Conservation (phyloP, 768 basidiomycete genomes). For the Piloderma croceum region DNA sequence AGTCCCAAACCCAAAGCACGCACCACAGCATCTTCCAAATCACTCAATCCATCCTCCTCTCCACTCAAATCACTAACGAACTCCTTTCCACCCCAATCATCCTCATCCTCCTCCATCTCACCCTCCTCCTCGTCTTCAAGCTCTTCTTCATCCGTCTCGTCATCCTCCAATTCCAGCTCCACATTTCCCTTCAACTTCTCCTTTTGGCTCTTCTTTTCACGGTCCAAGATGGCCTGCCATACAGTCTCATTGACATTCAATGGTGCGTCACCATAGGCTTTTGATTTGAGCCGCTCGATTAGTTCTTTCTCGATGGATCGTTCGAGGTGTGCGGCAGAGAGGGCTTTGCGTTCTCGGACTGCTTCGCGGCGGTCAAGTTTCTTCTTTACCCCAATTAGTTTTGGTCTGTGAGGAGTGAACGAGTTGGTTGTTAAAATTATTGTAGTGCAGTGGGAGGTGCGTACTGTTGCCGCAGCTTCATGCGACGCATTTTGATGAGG, state of each 20-base stretch:
- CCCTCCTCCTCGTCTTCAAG: conserved; percentile 47
- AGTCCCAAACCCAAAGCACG: conserved; percentile 22
- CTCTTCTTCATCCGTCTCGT: conserved; percentile 51
- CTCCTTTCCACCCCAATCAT: conserved; percentile 56
- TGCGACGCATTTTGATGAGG: conserved; percentile 93
- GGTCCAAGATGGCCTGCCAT: conserved; percentile 88
- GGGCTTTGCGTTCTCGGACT: conserved; percentile 89
- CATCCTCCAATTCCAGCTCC: conserved; percentile 40
- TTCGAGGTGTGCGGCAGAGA: conserved; percentile 92
- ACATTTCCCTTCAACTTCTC: conserved; percentile 41
- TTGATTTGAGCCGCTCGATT: conserved; percentile 89
- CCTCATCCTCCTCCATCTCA: conserved; percentile 47
- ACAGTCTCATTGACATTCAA: conserved; percentile 97
- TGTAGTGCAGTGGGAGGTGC: conserved; percentile 21
- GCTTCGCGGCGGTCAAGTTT: conserved; percentile 92
- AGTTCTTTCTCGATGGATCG: conserved; percentile 94
- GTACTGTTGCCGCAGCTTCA: conserved; percentile 82
- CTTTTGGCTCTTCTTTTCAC: conserved; percentile 53
- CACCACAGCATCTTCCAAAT: conserved; percentile 66
- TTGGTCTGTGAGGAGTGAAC: conserved; percentile 52
- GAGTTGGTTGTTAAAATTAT: conserved; percentile 2
- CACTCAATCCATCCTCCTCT: conserved; percentile 59
- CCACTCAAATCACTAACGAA: conserved; percentile 74
- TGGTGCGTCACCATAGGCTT: conserved; percentile 96
- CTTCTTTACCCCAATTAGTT: conserved; percentile 93